A percentile compares a stretch with the other conserved stretches of the same genome.
phyloP scores from a whole-genome alignment of 208 protist species.

The Kentomonas sorsogonicus region DNA sequence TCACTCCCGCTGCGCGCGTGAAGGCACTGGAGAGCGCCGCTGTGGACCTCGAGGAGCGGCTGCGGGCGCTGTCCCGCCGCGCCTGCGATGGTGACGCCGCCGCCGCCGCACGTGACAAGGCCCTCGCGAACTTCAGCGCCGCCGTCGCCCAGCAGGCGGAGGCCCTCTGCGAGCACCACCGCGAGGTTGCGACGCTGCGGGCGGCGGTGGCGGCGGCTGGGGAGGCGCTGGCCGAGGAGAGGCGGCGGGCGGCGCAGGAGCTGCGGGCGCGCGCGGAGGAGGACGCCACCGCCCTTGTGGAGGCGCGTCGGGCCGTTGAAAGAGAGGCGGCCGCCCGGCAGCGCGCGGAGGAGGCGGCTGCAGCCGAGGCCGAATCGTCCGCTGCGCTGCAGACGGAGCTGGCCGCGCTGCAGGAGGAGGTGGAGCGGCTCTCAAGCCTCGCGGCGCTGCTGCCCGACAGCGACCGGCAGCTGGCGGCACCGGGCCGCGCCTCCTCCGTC shows the following conservation, averaged over 20 bases:
- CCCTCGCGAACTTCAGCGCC: neutral
- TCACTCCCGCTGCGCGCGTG: neutral
- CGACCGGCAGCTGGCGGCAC: neutral
- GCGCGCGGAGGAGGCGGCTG: too few relatives aligned
- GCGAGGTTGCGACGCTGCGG: neutral
- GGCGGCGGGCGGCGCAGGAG: too few relatives aligned
- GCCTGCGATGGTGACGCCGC: neutral
- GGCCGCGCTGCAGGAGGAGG: constrained; percentile 5
- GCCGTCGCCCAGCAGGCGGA: constrained; percentile 4
- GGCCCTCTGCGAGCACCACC: neutral
- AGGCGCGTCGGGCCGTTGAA: too few relatives aligned
- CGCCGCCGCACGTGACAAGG: neutral
- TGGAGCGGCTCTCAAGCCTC: constrained; percentile 9
- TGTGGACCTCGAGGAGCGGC: neutral
- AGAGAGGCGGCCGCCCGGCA: too few relatives aligned
- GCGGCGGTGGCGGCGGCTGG: neutral
- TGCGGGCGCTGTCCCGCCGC: neutral
- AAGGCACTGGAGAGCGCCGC: neutral
- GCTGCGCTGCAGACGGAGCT: neutral
- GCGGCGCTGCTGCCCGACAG: constrained; percentile 11
- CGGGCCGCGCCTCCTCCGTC: neutral
- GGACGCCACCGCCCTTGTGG: too few relatives aligned
- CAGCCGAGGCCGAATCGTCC: too few relatives aligned
- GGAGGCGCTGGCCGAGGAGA: too few relatives aligned
- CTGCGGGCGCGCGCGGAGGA: too few relatives aligned